Percentiles rank a stretch among this genome's conserved stretches.
Conservation (phyloP, 2,329 filamentous ascomycete species). For the Phyllosticta citribraziliensis region DNA sequence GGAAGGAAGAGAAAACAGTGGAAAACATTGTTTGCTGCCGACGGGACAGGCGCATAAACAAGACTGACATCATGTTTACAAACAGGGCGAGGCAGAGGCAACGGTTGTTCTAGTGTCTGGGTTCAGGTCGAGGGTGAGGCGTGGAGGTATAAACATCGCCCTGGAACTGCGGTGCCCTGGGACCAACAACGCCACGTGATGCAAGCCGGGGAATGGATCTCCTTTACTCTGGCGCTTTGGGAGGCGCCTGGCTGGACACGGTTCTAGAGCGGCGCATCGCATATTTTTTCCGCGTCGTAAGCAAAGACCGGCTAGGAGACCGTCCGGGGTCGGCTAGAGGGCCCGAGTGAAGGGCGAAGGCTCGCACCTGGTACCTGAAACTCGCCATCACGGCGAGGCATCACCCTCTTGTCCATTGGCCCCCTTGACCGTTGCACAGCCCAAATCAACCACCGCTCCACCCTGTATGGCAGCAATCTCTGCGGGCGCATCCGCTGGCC, state of each 20-base stretch:
- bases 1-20: background rate
- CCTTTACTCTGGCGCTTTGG: background rate
- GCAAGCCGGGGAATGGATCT: background rate
- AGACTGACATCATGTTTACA: background rate
- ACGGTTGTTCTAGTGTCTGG: background rate
- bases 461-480: background rate
- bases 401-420: background rate
- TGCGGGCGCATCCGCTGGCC: background rate
- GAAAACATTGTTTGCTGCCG: background rate
- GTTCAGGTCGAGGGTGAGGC: background rate
- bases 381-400: background rate
- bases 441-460: background rate
- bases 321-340: background rate
- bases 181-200: background rate
- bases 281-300: background rate
- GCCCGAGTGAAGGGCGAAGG: background rate
- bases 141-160: background rate
- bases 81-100: background rate
- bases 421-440: background rate
- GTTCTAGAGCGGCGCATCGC: background rate
- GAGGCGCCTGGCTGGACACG: background rate
- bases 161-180: background rate
- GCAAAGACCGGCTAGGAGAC: background rate
- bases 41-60: background rate
- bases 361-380: background rate